These are phyloP conservation scores for Cubamyces lactineus DNA, from an alignment of 768 basidiomycete species.

Conservation along the genomic window DNA sequence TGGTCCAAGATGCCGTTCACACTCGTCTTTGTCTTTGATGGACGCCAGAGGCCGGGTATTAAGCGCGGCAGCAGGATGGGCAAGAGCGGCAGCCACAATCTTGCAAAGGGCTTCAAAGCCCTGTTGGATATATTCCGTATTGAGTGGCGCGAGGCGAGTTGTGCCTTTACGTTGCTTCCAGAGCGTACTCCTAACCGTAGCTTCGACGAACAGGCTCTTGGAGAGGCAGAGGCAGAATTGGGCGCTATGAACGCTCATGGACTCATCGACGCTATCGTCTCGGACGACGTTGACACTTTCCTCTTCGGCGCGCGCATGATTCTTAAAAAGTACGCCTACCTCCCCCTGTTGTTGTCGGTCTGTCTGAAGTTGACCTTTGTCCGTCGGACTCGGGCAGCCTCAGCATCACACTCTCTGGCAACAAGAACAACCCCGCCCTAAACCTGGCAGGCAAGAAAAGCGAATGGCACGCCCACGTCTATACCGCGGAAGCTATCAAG, in stretches of 20 bases:
- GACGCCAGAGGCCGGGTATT: conserved; percentile 42
- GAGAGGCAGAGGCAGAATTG: conserved; percentile 55
- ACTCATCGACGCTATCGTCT: conserved; percentile 49
- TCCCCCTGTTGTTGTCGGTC: neutral
- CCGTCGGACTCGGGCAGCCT: conserved; percentile 8
- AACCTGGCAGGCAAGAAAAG: conserved; percentile 31
- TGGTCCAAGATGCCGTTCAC: conserved; percentile 44
- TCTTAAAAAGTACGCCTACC: conserved; percentile 47
- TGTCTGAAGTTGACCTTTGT: neutral
- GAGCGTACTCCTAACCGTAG: neutral
- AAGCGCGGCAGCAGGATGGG: conserved; percentile 42
- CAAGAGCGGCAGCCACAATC: conserved; percentile 30
- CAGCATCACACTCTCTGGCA: conserved; percentile 32
- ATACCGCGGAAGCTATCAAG: conserved; percentile 30
- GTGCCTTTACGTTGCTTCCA: neutral
- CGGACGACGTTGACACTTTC: conserved; percentile 52
- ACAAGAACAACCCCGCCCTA: conserved; percentile 31
- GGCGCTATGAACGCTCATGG: conserved; percentile 44
- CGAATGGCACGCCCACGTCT: conserved; percentile 31
- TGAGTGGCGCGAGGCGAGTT: conserved; percentile 37
- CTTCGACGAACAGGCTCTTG: conserved; percentile 39
- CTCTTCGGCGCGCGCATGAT: conserved; percentile 49
- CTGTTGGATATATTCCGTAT: conserved; percentile 33
- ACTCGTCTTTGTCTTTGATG: conserved; percentile 53
- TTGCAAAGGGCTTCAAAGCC: conserved; percentile 27